Base-by-base conservation (phyloP, 164 flowering plant species). In the Sextonia rubra region DNA sequence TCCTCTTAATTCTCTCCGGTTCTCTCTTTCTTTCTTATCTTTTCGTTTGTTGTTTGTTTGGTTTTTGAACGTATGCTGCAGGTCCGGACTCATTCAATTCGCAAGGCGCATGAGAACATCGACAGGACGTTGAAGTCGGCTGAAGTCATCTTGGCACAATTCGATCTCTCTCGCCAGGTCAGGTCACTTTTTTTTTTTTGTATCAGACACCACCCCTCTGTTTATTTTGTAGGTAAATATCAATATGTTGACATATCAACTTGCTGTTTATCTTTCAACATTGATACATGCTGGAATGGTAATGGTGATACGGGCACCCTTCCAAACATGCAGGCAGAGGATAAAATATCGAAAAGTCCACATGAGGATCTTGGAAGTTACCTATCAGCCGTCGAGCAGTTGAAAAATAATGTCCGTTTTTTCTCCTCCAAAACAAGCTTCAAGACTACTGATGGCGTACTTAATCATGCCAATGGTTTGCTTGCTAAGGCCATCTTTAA, bases 301-400 rank as follows among this genome's bases (percentile, higher is more conserved):
- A 63, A 26, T 48, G 64, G 27, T 66, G 63, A 69, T 70, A 22
- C n/a, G 9, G 26, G 29, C 30, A 23, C 23, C 24, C 26, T 37
- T 67, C 49, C 12, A 48, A 66, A 66, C 56, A 47, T 80, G 73
- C 77, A 95, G 99, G 98, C 98, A 12, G 99, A 95, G 81, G 89
- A 90, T 47, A 91, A 90, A 83, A 91, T 95, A 71, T 80, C 89
- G 55, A 93, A 83, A 80, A 98, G 98, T 29, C 99, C 99, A 44
- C 99, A 89, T 77, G 99, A 95, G 76, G 97, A 95, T 71, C 81
- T 95, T 29, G 98, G 90, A 74, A 88, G 92, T 70, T 93, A 90
- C 76, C 83, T 95, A 27, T 90, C 87, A 83, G 99, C 99, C 47
- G 92, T 95, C 74, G 94, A 87, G 69, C 96, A 91, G 76, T 78